A percentile compares a stretch with the other conserved stretches of the same genome.
Conservation (phyloP, 1,139 yeast species). For the Hyphopichia pseudoburtonii region DNA sequence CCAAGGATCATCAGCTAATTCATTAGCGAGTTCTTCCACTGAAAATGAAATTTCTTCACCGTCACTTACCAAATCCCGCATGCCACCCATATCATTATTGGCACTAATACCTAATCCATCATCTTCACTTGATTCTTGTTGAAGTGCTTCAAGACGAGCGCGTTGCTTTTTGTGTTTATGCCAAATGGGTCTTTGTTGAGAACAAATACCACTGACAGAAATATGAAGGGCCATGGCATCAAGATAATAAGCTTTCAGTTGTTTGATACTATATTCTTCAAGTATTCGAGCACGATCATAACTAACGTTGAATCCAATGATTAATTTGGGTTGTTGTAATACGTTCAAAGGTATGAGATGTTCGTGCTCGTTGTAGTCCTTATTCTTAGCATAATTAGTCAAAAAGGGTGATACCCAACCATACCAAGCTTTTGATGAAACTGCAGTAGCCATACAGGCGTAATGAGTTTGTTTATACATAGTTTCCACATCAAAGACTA, state of each 20-base stretch:
- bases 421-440: conserved; percentile 81
- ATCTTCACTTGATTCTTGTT: conserved; percentile 18
- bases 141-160: conserved; percentile 19
- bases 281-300: conserved; percentile 84
- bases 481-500: conserved; percentile 90
- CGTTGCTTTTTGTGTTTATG: conserved; percentile 52
- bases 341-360: conserved; percentile 78
- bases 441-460: conserved; percentile 83
- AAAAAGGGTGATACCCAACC: conserved; percentile 92
- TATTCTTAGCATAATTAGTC: conserved; percentile 41
- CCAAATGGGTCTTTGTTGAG: conserved; percentile 86
- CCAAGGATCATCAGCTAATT: conserved; percentile 69
- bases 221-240: conserved; percentile 95
- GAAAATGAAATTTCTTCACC: conserved; percentile 11
- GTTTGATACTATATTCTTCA: conserved; percentile 76
- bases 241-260: conserved; percentile 71
- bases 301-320: conserved; percentile 88
- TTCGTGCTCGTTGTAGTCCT: conserved; percentile 38
- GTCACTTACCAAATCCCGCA: conserved; percentile 10
- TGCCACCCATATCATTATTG: neutral
- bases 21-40: conserved; percentile 26
- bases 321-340: conserved; percentile 47
- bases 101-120: neutral
- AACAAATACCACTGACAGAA: conserved; percentile 89
- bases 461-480: conserved; percentile 72